Evolutionary conservation across 2,329 filamentous ascomycete genomes (phyloP), one percentile per base, ranked within the genome.

Genomic region (Talaromyces albobiverticillius): DNA sequence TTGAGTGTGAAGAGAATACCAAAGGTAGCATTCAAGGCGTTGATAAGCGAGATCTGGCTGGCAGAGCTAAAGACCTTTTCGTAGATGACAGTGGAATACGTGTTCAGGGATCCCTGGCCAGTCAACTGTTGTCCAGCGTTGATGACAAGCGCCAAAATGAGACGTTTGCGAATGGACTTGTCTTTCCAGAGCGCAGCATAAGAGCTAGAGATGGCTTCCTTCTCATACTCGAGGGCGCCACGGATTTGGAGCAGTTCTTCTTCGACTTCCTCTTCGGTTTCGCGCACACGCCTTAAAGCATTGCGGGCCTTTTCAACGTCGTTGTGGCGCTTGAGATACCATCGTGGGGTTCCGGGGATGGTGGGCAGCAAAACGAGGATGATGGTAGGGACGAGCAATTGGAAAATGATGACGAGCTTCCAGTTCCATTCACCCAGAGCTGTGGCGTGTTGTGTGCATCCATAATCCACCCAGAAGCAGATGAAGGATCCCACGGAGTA

Each of bases 1-100:
- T 88, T 89, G 42, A 89, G 76, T 0, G 86, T 89, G 71, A 89
- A 89, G 20, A 89, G 57, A 58, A 89, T 89, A 54, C 84, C 84
- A 60, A 85, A 86, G 5, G 86, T 89, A 38, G 85, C 86, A 66
- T 89, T 89, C 51, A 89, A 76, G 3, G 86, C 86, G 67, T 89
- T 89, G 76, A 89, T 89, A 29, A 89, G 76, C 58, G 84, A 84
- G 66, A 89, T 88, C 20, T 79, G 83, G 47, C 79, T 73, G 52
- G 70, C 72, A 51, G 71, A 77, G 22, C 73, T 77, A 76, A 86
- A 89, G 22, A 89, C 81, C 66, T 86, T 85, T 72, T 87, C 82
- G 75, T 89, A 89, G 64, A 89, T 86, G 61, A 82, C 81, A n/a
- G 85, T 87, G 18, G 82, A 86, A 76, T 89, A 89, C 3, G 81